These are phyloP conservation scores for Colletotrichum falcatum DNA, from an alignment of 2,329 filamentous ascomycete genomes.

Conservation along the genomic window DNA sequence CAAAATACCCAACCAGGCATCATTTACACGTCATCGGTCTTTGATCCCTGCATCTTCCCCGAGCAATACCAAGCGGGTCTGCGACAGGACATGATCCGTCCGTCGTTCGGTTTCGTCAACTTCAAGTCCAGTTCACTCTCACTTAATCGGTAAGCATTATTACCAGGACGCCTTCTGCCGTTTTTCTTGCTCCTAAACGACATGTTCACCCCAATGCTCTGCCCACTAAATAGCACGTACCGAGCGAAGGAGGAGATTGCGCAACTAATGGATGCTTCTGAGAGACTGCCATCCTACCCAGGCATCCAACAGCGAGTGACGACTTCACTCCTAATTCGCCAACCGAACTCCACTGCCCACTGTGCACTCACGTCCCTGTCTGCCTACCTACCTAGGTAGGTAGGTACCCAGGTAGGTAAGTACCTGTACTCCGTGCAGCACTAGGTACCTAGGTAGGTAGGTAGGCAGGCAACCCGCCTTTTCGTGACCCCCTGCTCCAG, in stretches of 20 bases:
- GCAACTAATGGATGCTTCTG: background rate
- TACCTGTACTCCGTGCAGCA: background rate
- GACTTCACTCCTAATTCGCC: background rate
- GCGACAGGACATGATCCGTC: background rate
- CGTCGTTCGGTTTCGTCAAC: background rate
- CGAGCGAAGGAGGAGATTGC: background rate
- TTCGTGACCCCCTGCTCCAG: background rate
- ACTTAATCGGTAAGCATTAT: background rate
- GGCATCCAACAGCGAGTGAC: background rate
- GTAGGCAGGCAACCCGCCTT: background rate
- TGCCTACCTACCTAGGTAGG: too few relatives aligned
- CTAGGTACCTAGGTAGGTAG: too few relatives aligned
- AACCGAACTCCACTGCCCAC: background rate
- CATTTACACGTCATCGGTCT: constrained; percentile 29
- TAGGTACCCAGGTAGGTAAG: too few relatives aligned
- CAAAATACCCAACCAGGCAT: background rate
- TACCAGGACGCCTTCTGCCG: background rate
- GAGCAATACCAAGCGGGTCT: background rate
- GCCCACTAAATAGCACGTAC: background rate
- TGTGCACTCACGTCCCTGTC: too few relatives aligned
- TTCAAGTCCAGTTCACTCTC: background rate
- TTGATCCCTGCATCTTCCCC: constrained; percentile 21
- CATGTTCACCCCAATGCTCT: background rate
- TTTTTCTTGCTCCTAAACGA: background rate
- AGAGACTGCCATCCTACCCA: background rate